Evolutionary conservation across 106 monocot species (phyloP), one percentile per base, ranked within the genome.

Genomic region (Allium sativum): DNA sequence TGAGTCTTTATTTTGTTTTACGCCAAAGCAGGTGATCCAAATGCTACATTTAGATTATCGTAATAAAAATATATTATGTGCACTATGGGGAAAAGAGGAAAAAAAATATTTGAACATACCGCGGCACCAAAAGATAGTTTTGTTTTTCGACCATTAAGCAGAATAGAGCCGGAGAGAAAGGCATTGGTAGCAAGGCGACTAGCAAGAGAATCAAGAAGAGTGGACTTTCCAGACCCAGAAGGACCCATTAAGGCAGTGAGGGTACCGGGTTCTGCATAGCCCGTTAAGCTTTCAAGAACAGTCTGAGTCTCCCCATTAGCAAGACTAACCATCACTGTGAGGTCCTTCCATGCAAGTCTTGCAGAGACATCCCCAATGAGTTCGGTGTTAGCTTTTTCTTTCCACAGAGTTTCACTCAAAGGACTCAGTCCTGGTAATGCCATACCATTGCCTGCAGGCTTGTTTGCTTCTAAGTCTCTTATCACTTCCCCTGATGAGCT

Each of bases 151-250:
- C 87, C 87, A 45, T 88, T 88, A 60, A 88, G 80, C 8, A 88
- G 71, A 40, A 83, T 70, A 55, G 61, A 42, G 7, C 87, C 87
- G 9, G 87, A 80, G 51, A 83, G 77, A 64, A 88, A 88, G 0
- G 87, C 87, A 42, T 88, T 88, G 68, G 87, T 59, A 40, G 83
- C 87, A 48, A 83, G 83, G 18, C 87, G 73, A 55, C 80, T 50
- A 5, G 80, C 65, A 53, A 88, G 83, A 0, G 87, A 79, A 65
- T 88, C 87, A 31, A 88, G 80, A 9, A 88, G 71, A 1, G 87
- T 83, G 15, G 87, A 88, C 66, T 88, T 88, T 13, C 87, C 87
- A 13, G 87, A 88, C 9, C 87, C 87, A 4, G 87, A 88, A 22
- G 87, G 87, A 1, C 87, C 87, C 87, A 88, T 88, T 47, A 88